These are phyloP conservation scores for Ophiostoma tasmaniense DNA, from an alignment of 2,329 filamentous ascomycete genomes.

Conservation along the genomic window DNA sequence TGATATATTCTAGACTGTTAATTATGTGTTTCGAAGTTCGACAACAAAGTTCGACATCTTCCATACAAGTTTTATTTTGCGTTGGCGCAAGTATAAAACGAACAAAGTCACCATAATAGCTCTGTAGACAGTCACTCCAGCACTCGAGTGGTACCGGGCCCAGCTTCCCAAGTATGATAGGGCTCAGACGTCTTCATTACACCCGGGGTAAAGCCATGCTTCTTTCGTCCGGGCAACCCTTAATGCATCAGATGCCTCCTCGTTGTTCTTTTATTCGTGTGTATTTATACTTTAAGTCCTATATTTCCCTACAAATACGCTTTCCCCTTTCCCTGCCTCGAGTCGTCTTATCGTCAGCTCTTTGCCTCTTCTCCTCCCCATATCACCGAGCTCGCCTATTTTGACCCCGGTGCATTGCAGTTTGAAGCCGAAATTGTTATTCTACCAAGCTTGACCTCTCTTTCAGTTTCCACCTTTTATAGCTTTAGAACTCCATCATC, in stretches of 20 bases:
- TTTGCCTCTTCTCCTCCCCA: background rate
- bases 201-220: background rate
- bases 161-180: background rate
- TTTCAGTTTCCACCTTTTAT: background rate
- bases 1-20: no score
- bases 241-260: background rate
- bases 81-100: background rate
- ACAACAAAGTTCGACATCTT: no score
- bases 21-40: no score
- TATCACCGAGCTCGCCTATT: background rate
- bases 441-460: background rate
- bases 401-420: background rate
- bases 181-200: background rate
- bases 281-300: background rate
- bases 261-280: background rate
- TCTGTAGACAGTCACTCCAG: background rate
- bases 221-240: background rate
- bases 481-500: background rate
- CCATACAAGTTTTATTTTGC: background rate
- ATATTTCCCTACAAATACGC: background rate
- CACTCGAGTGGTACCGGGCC: background rate
- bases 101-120: no score
- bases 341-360: background rate
- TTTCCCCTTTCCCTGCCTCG: background rate
- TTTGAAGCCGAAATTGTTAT: background rate